Percentiles rank a stretch among this genome's conserved stretches.
These are phyloP conservation scores for Carex arenaria DNA, from an alignment of 202 grass and related monocot species.

Conservation along the genomic window DNA sequence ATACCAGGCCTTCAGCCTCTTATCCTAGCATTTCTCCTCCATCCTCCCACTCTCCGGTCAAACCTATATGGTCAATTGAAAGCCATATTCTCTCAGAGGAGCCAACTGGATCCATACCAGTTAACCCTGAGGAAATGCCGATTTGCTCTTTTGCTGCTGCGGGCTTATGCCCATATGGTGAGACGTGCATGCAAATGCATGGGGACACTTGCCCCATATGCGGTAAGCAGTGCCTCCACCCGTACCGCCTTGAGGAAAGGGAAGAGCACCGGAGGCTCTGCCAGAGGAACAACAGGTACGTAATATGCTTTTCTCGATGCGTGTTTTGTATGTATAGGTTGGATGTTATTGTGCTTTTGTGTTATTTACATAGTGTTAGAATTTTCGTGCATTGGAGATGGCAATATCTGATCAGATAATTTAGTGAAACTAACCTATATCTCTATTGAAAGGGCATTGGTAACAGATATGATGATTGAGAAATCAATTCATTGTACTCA, in stretches of 20 bases:
- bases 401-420: background rate
- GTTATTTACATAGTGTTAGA: background rate
- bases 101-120: background rate
- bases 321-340: background rate
- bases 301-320: background rate
- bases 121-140: slow-evolving; percentile 36
- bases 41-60: slow-evolving; percentile 29
- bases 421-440: background rate
- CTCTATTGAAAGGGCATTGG: background rate
- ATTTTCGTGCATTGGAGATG: background rate
- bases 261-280: slow-evolving; percentile 53
- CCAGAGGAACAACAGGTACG: slow-evolving; percentile 51
- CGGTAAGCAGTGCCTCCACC: slow-evolving; percentile 62
- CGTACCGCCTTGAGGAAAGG: slow-evolving; percentile 42
- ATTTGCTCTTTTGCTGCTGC: slow-evolving; percentile 63
- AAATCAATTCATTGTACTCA: background rate
- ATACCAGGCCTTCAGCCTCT: slow-evolving; percentile 26
- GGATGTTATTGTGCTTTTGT: background rate
- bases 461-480: background rate
- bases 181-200: slow-evolving; percentile 56
- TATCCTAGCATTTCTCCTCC: slow-evolving; percentile 35
- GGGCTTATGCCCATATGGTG: slow-evolving; percentile 59
- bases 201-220: slow-evolving; percentile 56
- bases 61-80: slow-evolving; percentile 29
- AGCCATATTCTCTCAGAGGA: background rate